Base-by-base conservation (phyloP, 2,329 filamentous ascomycete species). In the Fusarium tanahbumbuense region DNA sequence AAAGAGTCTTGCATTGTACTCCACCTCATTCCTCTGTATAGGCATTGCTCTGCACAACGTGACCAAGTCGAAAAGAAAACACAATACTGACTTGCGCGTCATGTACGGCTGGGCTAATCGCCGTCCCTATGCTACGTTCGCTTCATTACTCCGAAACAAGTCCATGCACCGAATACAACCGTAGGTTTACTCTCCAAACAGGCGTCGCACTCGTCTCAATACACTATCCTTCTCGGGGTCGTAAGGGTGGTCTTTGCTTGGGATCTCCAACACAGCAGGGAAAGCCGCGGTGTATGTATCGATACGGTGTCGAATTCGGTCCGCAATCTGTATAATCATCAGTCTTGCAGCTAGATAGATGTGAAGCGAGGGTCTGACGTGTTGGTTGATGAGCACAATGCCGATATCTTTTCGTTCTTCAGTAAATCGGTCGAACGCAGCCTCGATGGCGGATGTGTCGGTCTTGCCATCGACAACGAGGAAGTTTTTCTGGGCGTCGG, bases 191-290 rank as follows among this genome's bases (percentile, higher is more conserved):
- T 94, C 89, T 74, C 89, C 89, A 82, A 91, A 91, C 60, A 89
- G 71, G 63, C 87, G 84, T 67, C 87, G 84, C 47, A 99, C 96
- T 73, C 96, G 88, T 83, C 94, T 92, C 82, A 99, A 81, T 45
- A 99, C 95, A 78, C 95, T 98, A 81, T 99, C 96, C 85, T 99
- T 99, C 83, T 99, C 96, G 0, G 96, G 96, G 76, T 99, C 95
- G 78, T 99, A 99, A 4, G 96, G 96, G 80, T 99, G 96, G 80
- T 99, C 96, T 86, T 99, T 99, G 83, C 93, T 97, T 25, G 96
- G 96, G 66, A 99, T 98, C 82, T 99, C 96, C 61, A 99, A 89
- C 57, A 99, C 88, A 23, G 94, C 91, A n/a, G 96, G 96, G 82
- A 99, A 99, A 7, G 96, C 94, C 52, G 95, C 93, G 22, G 93